Evolutionary conservation across 1,139 yeast species (phyloP).

Genomic region (Blastobotrys elegans): DNA sequence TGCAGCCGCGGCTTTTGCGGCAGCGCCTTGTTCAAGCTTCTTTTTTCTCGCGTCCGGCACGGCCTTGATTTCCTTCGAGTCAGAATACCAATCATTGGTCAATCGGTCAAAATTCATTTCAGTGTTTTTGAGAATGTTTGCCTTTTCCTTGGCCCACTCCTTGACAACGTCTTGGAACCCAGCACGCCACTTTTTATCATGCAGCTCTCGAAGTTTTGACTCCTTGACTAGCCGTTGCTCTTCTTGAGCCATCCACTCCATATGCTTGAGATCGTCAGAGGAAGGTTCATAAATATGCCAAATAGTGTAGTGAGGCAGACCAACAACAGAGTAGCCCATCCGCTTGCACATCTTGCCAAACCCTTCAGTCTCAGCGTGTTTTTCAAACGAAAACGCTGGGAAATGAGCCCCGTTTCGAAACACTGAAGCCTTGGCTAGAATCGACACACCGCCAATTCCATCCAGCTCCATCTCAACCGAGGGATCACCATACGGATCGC

Average conservation of each 20-base stretch:
- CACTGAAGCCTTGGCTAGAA: constrained; percentile 71
- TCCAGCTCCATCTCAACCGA: constrained; percentile 83
- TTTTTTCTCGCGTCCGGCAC: neutral
- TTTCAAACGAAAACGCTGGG: constrained; percentile 86
- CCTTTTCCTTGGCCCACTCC: constrained; percentile 65
- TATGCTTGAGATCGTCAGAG: constrained; percentile 78
- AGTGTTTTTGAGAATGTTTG: constrained; percentile 64
- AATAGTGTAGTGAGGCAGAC: constrained; percentile 83
- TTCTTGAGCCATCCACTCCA: constrained; percentile 97
- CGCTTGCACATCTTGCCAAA: constrained; percentile 79
- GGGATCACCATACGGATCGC: constrained; percentile 84
- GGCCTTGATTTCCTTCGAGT: constrained; percentile 8
- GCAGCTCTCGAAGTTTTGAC: constrained; percentile 58
- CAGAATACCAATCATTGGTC: constrained; percentile 24
- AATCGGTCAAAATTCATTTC: constrained; percentile 40
- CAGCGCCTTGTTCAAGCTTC: neutral
- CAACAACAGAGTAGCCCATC: constrained; percentile 78
- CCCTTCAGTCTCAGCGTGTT: constrained; percentile 92
- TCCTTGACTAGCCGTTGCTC: constrained; percentile 71
- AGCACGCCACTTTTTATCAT: constrained; percentile 68
- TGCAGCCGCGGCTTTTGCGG: no score
- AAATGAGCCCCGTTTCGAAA: constrained; percentile 79
- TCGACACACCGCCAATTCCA: constrained; percentile 90
- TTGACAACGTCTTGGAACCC: constrained; percentile 71
- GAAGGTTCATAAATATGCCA: constrained; percentile 95